Conservation (phyloP, 2,329 filamentous ascomycete species). For the Fusarium albidum region DNA sequence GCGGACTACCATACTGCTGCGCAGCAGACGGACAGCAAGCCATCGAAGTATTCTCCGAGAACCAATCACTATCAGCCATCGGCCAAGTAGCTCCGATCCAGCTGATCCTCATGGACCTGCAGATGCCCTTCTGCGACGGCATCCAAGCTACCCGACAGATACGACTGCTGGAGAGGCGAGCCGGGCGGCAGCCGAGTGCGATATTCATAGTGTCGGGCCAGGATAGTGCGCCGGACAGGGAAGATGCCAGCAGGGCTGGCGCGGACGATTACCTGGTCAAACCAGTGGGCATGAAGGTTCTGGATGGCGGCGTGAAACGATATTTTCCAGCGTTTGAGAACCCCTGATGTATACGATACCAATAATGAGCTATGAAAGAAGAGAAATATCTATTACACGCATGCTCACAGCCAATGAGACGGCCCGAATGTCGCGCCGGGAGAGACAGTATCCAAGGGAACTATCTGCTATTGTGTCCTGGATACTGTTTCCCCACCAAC, state of each 20-base stretch:
- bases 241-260: slow-evolving; percentile 26
- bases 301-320: slow-evolving; percentile 24
- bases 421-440: too few species aligned
- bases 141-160: slow-evolving; percentile 40
- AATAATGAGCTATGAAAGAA: too few species aligned
- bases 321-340: slow-evolving; percentile 29
- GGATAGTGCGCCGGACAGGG: slow-evolving; percentile 34
- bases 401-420: too few species aligned
- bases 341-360: too few species aligned
- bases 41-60: slow-evolving; percentile 43
- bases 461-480: too few species aligned
- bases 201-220: slow-evolving; percentile 42
- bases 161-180: slow-evolving; percentile 30
- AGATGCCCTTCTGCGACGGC: slow-evolving; percentile 43
- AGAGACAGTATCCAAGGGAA: too few species aligned
- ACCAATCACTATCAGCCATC: slow-evolving; percentile 18
- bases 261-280: slow-evolving; percentile 40
- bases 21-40: slow-evolving; percentile 55
- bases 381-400: too few species aligned
- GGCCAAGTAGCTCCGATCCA: slow-evolving; percentile 23
- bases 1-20: slow-evolving; percentile 50
- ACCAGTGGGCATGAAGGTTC: slow-evolving; percentile 31
- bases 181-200: slow-evolving; percentile 20
- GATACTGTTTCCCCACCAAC: too few species aligned
- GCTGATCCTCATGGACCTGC: slow-evolving; percentile 41